Evolutionary conservation across 106 monocot species (phyloP), one percentile per base, ranked within the genome.

Genomic region (Apostasia ramifera): DNA sequence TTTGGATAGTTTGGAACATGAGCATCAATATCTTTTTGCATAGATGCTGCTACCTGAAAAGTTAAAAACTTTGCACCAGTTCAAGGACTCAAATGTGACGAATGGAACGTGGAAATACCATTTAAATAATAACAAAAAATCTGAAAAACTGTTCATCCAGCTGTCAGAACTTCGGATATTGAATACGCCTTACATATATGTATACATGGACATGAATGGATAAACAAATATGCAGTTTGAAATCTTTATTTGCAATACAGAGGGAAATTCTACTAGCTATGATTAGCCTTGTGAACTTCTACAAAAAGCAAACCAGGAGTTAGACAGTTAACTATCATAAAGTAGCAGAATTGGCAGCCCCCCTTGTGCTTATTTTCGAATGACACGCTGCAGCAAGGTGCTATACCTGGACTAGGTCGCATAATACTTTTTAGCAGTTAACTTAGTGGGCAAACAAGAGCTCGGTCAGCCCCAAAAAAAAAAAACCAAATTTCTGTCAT

Each of bases 11-110:
- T 89, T 48, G 93, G 93, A 61, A 91, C 74, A 58, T 89, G 83
- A 38, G 80, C 86, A 66, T 85, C 84, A 53, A 67, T 61, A 51
- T 90, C 86, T 74, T 90, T 94, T 70, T 81, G 84, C 93, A 89
- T 89, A 57, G 93, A 82, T 68, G 93, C 93, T 52, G 93, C 93
- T 57, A 93, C 93, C 93, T 93, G 86, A 67, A 71, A 81, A 51
- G 13, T 11, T 46, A 55, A 73, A 40, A 68, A 51, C 2, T 3
- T 40, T 12, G 41, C 48, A 65, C 48, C 13, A 65, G 6, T 48
- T 47, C 7, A 47, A 9, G 47, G 4, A 65, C 26, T 47, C 4
- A 62, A 62, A 1, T 0, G 1, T 6, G 1, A 1, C 4, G 4
- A 62, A 4, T 2, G 13, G 43, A 13, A 42, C 2, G 44, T 14